Base-by-base conservation (phyloP, 805 yeast genomes). In the Saccharomycopsis sp. region DNA sequence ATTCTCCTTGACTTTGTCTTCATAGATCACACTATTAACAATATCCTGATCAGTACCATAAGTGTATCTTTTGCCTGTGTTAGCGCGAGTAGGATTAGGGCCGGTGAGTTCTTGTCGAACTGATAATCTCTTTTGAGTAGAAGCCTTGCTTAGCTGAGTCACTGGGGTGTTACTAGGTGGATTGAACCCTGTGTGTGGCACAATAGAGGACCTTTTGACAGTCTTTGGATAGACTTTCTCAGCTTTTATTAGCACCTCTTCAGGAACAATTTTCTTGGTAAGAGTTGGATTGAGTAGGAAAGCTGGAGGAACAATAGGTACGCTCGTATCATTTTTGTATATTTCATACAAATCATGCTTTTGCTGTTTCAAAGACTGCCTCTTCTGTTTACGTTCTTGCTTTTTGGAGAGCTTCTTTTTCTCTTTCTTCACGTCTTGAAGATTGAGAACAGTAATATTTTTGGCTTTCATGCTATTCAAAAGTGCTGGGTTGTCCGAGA, bases 221-320 rank as follows among this genome's bases (percentile, higher is more conserved):
- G 48, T 46, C 4, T 32, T 23, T 6, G 49, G 49, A 19, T 21
- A 46, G 10, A 31, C 25, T 20, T 40, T 42, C 20, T 46, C 49
- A 4, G 49, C 49, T 18, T 46, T 35, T 15, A 15, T 33, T 13
- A 42, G 37, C 10, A 46, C 41, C 15, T 19, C 32, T 3, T 38
- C 40, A 2, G 48, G 49, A 5, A 46, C 36, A 21, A 31, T 19
- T 9, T 22, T 20, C 12, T 31, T 25, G 10, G 17, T 34, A 8
- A 34, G 23, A 4, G 30, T 30, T 13, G 41, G 37, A 19, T 43
- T 32, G 7, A 46, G 25, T 15, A 46, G 30, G 31, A 46, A 46
- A 3, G 49, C 48, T 10, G 49, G 49, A 3, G 49, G 49, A 13
- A 46, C 42, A 12, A 17, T 22, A 5, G 47, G 49, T 5, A 36